These are phyloP conservation scores for Talaromyces funiculosus DNA, from an alignment of 2,329 filamentous ascomycete species.

Conservation along the genomic window DNA sequence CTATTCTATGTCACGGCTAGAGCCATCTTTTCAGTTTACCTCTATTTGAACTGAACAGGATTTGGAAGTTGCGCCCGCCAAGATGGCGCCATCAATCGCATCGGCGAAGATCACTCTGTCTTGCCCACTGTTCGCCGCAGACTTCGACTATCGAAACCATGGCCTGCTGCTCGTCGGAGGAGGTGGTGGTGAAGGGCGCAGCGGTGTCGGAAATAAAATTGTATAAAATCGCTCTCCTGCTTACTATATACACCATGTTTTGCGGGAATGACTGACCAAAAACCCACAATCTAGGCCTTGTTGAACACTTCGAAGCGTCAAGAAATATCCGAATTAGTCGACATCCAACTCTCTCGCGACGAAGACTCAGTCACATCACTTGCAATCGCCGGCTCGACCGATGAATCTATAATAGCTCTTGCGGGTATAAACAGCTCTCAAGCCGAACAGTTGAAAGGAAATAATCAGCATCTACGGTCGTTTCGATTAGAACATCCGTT, in stretches of 20 bases:
- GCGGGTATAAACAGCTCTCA: conserved; percentile 81
- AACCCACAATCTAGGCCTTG: conserved; percentile 49
- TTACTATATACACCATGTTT: background rate
- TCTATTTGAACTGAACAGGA: background rate
- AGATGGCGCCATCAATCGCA: conserved; percentile 37
- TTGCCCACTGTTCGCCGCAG: conserved; percentile 81
- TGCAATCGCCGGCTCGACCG: conserved; percentile 59
- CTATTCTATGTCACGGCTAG: background rate
- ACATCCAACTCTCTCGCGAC: conserved; percentile 71
- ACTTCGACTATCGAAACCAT: conserved; percentile 77
- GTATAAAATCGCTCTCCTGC: conserved; percentile 44
- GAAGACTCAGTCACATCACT: conserved; percentile 88
- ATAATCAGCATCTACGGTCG: conserved; percentile 77
- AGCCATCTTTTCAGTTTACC: background rate
- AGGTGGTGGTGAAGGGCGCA: conserved; percentile 75
- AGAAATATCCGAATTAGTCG: conserved; percentile 59
- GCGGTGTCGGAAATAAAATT: conserved; percentile 82
- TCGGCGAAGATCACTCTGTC: conserved; percentile 62
- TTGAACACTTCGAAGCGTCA: conserved; percentile 64
- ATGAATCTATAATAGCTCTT: conserved; percentile 51
- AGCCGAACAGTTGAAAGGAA: conserved; percentile 64
- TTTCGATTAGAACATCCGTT: conserved; percentile 60
- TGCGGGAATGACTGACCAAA: background rate
- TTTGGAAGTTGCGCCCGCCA: conserved; percentile 1
- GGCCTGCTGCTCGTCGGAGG: conserved; percentile 75